These are phyloP conservation scores for Fusarium torulosum DNA, from an alignment of 2,329 filamentous ascomycete genomes.

Conservation along the genomic window DNA sequence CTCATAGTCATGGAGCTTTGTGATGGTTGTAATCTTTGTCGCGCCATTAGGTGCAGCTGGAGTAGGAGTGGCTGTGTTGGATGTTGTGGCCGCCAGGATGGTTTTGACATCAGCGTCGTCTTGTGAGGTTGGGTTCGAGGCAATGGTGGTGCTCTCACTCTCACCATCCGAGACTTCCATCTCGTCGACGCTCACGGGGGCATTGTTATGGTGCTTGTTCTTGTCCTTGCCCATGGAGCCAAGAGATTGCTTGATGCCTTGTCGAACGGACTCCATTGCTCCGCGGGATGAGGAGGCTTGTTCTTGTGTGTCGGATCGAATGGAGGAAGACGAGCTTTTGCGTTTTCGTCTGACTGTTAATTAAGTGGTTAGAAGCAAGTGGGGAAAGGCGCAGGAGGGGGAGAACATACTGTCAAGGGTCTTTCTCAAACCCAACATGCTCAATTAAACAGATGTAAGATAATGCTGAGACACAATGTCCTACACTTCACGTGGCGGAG, in stretches of 20 bases:
- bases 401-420: slow-evolving; percentile 32
- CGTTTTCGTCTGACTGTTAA: slow-evolving; percentile 37
- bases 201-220: slow-evolving; percentile 8
- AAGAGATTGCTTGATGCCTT: slow-evolving; percentile 30
- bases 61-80: background rate
- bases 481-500: background rate
- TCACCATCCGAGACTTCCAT: slow-evolving; percentile 27
- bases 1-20: slow-evolving; percentile 22
- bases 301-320: slow-evolving; percentile 14
- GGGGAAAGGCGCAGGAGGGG: background rate
- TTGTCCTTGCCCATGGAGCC: slow-evolving; percentile 29
- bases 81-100: slow-evolving; percentile 1
- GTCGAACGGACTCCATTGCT: slow-evolving; percentile 34
- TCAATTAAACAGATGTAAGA: slow-evolving; percentile 3
- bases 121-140: slow-evolving; percentile 21
- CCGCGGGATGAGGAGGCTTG: slow-evolving; percentile 13
- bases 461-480: slow-evolving; percentile 1
- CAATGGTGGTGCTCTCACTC: slow-evolving; percentile 31
- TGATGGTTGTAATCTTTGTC: background rate
- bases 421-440: slow-evolving; percentile 42
- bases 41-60: background rate
- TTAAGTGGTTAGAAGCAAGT: background rate
- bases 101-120: slow-evolving; percentile 7
- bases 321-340: slow-evolving; percentile 28
- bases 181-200: slow-evolving; percentile 14